Conservation (phyloP, 2,329 filamentous ascomycete genomes). For the Penicillium sp. region DNA sequence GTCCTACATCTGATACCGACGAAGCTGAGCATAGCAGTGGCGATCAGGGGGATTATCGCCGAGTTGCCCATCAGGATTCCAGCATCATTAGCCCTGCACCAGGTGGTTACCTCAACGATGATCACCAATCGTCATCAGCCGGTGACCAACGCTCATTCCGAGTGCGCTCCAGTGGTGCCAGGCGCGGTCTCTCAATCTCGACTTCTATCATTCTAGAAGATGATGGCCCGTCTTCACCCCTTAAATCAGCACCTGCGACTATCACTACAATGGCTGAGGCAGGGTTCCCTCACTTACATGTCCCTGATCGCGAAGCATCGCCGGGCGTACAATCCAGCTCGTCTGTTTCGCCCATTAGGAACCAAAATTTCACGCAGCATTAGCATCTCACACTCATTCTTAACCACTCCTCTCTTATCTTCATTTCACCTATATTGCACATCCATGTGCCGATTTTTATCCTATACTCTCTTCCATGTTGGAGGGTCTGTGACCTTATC, state of each 20-base stretch:
- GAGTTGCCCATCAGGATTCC: slow-evolving; percentile 24
- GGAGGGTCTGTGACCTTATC: neutral
- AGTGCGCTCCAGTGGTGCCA: slow-evolving; percentile 33
- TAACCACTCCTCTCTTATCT: slow-evolving; percentile 8
- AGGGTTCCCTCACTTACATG: slow-evolving; percentile 19
- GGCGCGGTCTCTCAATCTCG: slow-evolving; percentile 29
- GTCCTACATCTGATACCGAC: slow-evolving; percentile 29
- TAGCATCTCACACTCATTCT: slow-evolving; percentile 13
- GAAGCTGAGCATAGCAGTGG: slow-evolving; percentile 23
- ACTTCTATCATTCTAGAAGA: slow-evolving; percentile 32
- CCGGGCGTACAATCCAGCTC: slow-evolving; percentile 28
- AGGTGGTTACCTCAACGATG: slow-evolving; percentile 19
- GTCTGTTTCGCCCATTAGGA: slow-evolving; percentile 16
- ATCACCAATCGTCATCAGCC: slow-evolving; percentile 25
- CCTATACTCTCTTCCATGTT: slow-evolving; percentile 2
- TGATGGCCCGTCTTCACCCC: slow-evolving; percentile 24
- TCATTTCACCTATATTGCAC: slow-evolving; percentile 17
- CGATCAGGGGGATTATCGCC: slow-evolving; percentile 27
- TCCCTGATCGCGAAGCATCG: slow-evolving; percentile 21
- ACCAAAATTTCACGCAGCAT: slow-evolving; percentile 11
- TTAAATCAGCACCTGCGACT: slow-evolving; percentile 33
- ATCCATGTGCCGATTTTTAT: slow-evolving; percentile 8
- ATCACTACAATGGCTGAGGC: slow-evolving; percentile 28
- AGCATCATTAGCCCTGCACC: slow-evolving; percentile 17
- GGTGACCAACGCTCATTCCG: slow-evolving; percentile 33